Evolutionary conservation across 768 basidiomycete genomes (phyloP).

Genomic region (Lentinus brumalis): DNA sequence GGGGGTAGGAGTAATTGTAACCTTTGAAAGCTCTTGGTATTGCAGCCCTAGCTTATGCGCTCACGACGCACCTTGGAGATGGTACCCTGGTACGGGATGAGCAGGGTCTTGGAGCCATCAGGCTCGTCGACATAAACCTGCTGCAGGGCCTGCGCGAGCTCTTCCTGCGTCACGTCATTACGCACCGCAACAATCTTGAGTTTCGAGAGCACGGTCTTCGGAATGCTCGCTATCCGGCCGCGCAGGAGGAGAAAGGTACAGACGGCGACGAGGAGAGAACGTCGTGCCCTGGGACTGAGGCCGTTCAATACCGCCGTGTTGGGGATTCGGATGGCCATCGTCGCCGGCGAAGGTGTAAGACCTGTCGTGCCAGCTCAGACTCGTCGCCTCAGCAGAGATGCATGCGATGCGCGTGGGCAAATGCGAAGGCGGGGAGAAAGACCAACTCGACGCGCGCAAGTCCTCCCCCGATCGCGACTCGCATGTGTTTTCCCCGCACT

Average conservation of each 20-base stretch:
- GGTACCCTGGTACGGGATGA: slow-evolving; percentile 65
- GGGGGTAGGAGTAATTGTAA: slow-evolving; percentile 43
- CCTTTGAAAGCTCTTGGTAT: neutral
- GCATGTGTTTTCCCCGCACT: neutral
- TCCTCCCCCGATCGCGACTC: neutral
- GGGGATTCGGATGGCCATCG: slow-evolving; percentile 14
- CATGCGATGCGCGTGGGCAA: no score
- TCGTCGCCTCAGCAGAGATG: neutral
- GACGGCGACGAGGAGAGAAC: slow-evolving; percentile 43
- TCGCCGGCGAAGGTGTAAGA: neutral
- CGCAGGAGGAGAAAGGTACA: slow-evolving; percentile 55
- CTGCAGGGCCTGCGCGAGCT: slow-evolving; percentile 52
- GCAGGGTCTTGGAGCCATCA: slow-evolving; percentile 62
- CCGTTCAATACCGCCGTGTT: slow-evolving; percentile 6
- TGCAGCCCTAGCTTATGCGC: neutral
- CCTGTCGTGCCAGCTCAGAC: neutral
- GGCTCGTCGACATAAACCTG: slow-evolving; percentile 62
- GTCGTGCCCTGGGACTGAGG: slow-evolving; percentile 20
- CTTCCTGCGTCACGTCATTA: slow-evolving; percentile 31
- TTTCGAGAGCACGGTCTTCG: slow-evolving; percentile 33
- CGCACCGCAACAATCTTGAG: slow-evolving; percentile 28
- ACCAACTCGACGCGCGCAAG: neutral
- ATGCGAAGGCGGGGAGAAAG: neutral
- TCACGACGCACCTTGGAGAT: slow-evolving; percentile 56
- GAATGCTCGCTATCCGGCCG: slow-evolving; percentile 41